phyloP scores from a whole-genome alignment of 2,329 filamentous ascomycete genomes.

The Aspergillus fumigatiaffinis region DNA sequence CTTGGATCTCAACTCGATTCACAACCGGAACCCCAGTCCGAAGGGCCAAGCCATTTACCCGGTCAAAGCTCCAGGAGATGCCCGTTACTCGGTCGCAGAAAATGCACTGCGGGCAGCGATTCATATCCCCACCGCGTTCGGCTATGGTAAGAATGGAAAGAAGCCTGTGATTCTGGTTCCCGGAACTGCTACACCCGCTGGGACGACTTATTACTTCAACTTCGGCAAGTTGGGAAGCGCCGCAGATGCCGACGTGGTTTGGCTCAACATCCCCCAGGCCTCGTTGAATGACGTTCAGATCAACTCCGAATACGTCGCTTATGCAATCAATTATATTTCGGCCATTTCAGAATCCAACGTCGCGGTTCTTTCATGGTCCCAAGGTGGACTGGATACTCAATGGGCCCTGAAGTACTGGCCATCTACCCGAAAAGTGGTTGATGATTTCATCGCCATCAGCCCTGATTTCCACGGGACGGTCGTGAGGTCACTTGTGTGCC shows the following conservation, averaged over 20 bases:
- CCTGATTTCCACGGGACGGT: conserved; percentile 52
- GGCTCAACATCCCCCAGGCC: conserved; percentile 52
- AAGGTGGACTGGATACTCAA: conserved; percentile 53
- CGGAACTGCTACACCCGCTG: conserved; percentile 50
- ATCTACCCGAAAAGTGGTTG: conserved; percentile 42
- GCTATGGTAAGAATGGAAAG: conserved; percentile 38
- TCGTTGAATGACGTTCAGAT: conserved; percentile 48
- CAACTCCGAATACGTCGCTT: conserved; percentile 55
- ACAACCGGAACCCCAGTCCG: conserved; percentile 10
- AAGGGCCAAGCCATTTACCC: conserved; percentile 11
- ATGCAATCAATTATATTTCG: conserved; percentile 56
- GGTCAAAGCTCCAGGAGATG: conserved; percentile 35
- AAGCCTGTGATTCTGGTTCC: conserved; percentile 52
- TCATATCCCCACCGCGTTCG: conserved; percentile 49
- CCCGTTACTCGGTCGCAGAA: conserved; percentile 49
- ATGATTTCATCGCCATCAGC: conserved; percentile 51
- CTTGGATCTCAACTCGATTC: conserved; percentile 12
- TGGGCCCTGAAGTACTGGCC: conserved; percentile 59
- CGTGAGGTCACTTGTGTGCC: conserved; percentile 32
- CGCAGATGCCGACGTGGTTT: conserved; percentile 49
- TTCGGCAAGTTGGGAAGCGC: conserved; percentile 48
- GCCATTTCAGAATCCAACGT: conserved; percentile 39
- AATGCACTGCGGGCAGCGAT: conserved; percentile 48
- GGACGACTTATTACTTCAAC: conserved; percentile 44
- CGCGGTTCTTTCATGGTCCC: conserved; percentile 52